Base-by-base conservation (phyloP, 306 rosid species). In the Acacia confusa region DNA sequence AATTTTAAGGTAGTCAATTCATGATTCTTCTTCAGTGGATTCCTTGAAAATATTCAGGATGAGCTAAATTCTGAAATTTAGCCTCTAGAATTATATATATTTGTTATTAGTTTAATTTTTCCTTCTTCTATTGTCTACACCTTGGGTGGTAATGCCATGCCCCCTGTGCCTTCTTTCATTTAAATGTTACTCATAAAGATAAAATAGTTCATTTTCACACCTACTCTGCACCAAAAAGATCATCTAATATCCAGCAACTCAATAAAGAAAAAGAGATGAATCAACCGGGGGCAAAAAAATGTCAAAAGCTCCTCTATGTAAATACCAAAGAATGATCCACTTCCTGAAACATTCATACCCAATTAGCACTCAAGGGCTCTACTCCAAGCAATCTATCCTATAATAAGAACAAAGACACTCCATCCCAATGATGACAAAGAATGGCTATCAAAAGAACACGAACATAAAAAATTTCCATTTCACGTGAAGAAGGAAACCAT, bases 401-500 rank as follows among this genome's bases (percentile, higher is more conserved):
- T 68, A 43, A 66, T 70, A 70, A 61, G 79, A 74, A 78, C 50
- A 71, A 15, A 48, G 66, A 24, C 65, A 60, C 67, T 60, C 74
- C 74, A 38, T 67, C 61, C 78, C 64, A 78, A 43, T 27, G 75
- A 78, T 34, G 77, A 63, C 58, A 57, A 36, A 27, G 63, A 82
- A 79, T 64, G 45, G 24, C 45, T 27, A 80, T 36, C 53, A 16
- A 72, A n/a, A 24, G 76, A 52, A 47, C 48, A 43, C 52, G 53
- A 36, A 76, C 61, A 50, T 68, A 69, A 27, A 52, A 77, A 48
- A 65, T 41, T 44, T 77, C 27, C 79, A 65, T 25, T n/a, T 47
- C 43, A 71, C 32, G 34, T 66, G 38, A 69, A 43, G 53, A 53
- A 65, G 48, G 74, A 66, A 77, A 50, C 50, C 65, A 28, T 48